Evolutionary conservation across 495 filamentous ascomycete genomes (phyloP), one percentile per base, ranked within the genome.

Genomic region (Penicillium macrosclerotiorum): DNA sequence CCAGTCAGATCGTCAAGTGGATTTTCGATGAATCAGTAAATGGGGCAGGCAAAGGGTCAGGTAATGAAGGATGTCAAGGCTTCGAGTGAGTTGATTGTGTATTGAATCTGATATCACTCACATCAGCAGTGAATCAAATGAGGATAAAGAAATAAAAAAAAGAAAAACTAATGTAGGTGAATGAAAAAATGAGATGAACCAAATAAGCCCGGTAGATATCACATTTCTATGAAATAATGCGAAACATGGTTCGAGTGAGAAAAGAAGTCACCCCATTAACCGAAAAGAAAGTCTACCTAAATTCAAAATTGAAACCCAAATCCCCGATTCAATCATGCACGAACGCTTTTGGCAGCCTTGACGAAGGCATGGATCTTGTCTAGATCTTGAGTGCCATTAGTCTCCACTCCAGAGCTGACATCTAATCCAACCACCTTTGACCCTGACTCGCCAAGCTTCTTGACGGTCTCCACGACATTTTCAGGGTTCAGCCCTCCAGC

Each of bases 371-470:
- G 70, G 45, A 99, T 96, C 72, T 88, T 94, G 42, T 83, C 80
- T 38, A 90, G 35, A 65, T 85, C 86, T 60, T 99, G 94, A 57
- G 72, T 64, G 7, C 92, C 93, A 52, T 86, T 78, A 18, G 79
- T 80, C 71, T 98, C 93, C 9, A 99, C 89, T 0, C 93, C 93
- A 56, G 88, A 94, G 59, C 90, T 95, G 4, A 95, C 88, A 72
- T 99, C 93, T 27, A 99, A 84, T 2, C 83, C 91, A 27, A 88
- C 69, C 3, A 97, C 80, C 56, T 82, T 75, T 4, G 69, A 65
- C 19, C 69, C 74, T 5, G 74, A 64, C 12, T 73, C 55, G 3
- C 81, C 83, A 24, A 87, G 63, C 19, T 74, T 72, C 5, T 68
- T 57, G 1, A 98, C 67, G 3, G 77, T 72, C 11, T 79, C 72